Evolutionary conservation across 2,329 filamentous ascomycete species (phyloP).

Genomic region (Aspergillus unguis): DNA sequence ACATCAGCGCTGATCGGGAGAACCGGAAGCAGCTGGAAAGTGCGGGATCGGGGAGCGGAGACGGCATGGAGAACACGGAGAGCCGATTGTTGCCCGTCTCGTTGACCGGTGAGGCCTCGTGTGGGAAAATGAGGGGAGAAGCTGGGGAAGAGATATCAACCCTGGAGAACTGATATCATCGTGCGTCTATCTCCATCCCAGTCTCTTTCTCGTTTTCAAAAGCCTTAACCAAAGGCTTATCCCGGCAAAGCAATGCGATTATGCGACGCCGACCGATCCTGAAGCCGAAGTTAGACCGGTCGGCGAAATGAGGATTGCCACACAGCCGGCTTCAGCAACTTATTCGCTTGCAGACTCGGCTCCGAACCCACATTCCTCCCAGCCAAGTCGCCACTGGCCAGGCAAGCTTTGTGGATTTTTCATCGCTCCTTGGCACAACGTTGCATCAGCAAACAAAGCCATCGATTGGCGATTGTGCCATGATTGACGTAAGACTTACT

Average conservation of each 20-base stretch:
- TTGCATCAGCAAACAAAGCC: too few species aligned
- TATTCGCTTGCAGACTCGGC: background rate
- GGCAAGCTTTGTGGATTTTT: conserved; percentile 9
- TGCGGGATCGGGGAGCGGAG: conserved; percentile 6
- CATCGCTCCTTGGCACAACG: background rate
- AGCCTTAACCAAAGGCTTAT: too few species aligned
- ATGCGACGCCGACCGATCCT: background rate
- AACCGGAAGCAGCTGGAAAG: conserved; percentile 3
- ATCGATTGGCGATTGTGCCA: too few species aligned
- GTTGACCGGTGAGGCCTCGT: conserved; percentile 11
- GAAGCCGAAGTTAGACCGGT: background rate
- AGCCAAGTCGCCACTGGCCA: background rate
- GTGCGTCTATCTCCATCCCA: background rate
- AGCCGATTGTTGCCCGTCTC: conserved; percentile 5
- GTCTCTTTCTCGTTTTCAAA: too few species aligned
- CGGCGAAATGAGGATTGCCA: background rate
- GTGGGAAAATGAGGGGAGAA: conserved; percentile 3
- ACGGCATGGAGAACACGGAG: conserved; percentile 9
- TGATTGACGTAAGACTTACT: too few species aligned
- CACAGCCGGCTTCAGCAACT: background rate
- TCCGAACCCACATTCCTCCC: background rate
- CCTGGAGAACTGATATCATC: background rate
- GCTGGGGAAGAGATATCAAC: too few species aligned
- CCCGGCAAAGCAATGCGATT: too few species aligned
- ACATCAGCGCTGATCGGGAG: background rate